Conservation (phyloP, 2,329 filamentous ascomycete genomes). For the Fusarium guadeloupense region DNA sequence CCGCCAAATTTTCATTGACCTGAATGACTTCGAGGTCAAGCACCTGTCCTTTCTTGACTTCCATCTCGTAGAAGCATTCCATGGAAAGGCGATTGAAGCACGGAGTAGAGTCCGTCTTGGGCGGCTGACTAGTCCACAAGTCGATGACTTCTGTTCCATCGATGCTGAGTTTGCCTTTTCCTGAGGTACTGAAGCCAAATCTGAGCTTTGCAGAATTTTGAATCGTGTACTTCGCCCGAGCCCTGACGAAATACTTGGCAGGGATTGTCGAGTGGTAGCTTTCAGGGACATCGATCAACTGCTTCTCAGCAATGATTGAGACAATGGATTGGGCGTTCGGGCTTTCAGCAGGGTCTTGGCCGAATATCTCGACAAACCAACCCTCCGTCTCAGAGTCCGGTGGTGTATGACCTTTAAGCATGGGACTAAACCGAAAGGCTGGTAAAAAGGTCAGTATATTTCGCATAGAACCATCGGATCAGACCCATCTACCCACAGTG, state of each 20-base stretch:
- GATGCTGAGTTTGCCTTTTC: constrained; percentile 48
- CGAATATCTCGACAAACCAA: constrained; percentile 32
- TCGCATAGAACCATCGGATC: rapidly evolving
- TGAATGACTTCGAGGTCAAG: constrained; percentile 30
- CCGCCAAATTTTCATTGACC: constrained; percentile 33
- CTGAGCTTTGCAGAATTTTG: constrained; percentile 7
- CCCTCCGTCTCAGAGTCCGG: constrained; percentile 9
- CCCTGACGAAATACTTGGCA: constrained; percentile 28
- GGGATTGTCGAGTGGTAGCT: constrained; percentile 26
- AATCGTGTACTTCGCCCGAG: constrained; percentile 12
- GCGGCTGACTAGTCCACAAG: constrained; percentile 45
- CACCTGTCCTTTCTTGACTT: constrained; percentile 5
- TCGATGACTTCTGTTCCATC: constrained; percentile 47
- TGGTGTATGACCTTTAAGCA: constrained; percentile 18
- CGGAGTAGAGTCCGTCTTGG: constrained; percentile 45
- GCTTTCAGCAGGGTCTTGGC: constrained; percentile 1
- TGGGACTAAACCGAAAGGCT: constrained; percentile 31
- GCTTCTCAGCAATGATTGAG: constrained; percentile 21
- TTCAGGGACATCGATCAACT: constrained; percentile 31
- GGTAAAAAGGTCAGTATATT: background rate
- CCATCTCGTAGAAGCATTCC: constrained; percentile 26
- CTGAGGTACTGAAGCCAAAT: constrained; percentile 49
- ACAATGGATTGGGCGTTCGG: background rate
- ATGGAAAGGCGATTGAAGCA: constrained; percentile 46
- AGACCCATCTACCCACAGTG: constrained; percentile 17